Percentiles rank a stretch among this genome's conserved stretches.
Conservation (phyloP, 495 filamentous ascomycete genomes). For the Cenococcum geophilum region DNA sequence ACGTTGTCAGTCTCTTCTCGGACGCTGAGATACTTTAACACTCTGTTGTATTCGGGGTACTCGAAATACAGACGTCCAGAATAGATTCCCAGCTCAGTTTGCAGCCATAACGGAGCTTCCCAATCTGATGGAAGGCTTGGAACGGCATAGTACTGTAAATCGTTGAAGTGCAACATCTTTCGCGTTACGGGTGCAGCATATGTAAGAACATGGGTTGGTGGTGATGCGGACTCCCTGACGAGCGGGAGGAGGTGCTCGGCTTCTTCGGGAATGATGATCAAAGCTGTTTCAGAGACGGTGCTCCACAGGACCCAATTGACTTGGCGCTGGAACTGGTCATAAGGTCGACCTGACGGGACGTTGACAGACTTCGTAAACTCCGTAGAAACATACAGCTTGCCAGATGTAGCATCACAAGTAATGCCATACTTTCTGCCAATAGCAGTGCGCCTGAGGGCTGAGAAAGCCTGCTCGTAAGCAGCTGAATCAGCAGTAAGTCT, state of each 20-base stretch:
- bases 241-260: slow-evolving; percentile 45
- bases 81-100: slow-evolving; percentile 51
- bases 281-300: slow-evolving; percentile 33
- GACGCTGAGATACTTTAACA: too few species aligned
- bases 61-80: slow-evolving; percentile 52
- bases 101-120: slow-evolving; percentile 42
- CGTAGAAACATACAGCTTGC: slow-evolving; percentile 37
- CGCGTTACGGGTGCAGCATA: slow-evolving; percentile 51
- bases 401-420: slow-evolving; percentile 17
- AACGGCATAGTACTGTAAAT: slow-evolving; percentile 44
- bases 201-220: slow-evolving; percentile 44
- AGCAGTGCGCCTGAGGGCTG: slow-evolving; percentile 33
- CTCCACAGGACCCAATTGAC: slow-evolving; percentile 50
- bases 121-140: slow-evolving; percentile 41
- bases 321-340: slow-evolving; percentile 45
- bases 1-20: too few species aligned
- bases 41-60: too few species aligned
- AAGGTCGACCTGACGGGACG: slow-evolving; percentile 12
- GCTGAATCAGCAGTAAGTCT: too few species aligned
- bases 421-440: slow-evolving; percentile 38
- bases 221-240: slow-evolving; percentile 31
- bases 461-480: too few species aligned
- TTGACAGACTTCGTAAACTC: slow-evolving; percentile 42
- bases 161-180: slow-evolving; percentile 51
- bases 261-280: slow-evolving; percentile 53